Base-by-base conservation (phyloP, 2,329 filamentous ascomycete species). In the Neurospora crassa region DNA sequence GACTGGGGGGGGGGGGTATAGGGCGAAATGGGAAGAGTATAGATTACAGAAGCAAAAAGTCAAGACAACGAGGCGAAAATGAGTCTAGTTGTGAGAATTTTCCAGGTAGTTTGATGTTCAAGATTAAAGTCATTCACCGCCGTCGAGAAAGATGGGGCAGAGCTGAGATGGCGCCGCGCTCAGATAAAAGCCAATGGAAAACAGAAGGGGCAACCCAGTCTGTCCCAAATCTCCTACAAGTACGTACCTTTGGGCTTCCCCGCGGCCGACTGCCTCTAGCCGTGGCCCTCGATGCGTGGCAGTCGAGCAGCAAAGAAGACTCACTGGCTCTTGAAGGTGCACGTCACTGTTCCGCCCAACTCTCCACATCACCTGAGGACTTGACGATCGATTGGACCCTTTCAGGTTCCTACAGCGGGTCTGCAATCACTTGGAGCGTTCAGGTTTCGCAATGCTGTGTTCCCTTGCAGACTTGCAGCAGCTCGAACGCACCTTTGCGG, bases 91-190 rank as follows among this genome's bases (percentile, higher is more conserved):
- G 40, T 40, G 72, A 18, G 45, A 68, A 69, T 59, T 37, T 69
- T 40, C 68, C 69, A 68, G 41, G 68, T 69, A 68, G 24, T 20
- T 40, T 68, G 67, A 42, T 20, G 34, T 68, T 41, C 67, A 42
- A 29, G 67, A 68, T 11, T 47, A 42, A 68, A 43, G 70, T 69
- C 41, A 69, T 75, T 76, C 75, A 75, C 73, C 73, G 75, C 74
- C 70, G 73, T 72, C 71, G 69, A 42, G 47, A 40, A 67, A 69
- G 70, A 67, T 70, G 40, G 53, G 34, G 34, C 53, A 59, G 24
- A 59, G 24, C 34, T 18, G 53, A 59, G 24, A 59, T 18, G 53
- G 53, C 53, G 53, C 53, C 53, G 24, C 68, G 47, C 68, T 73
- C 70, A 70, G 73, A 71, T 69, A 70, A 72, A 70, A 67, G 63